A percentile compares a stretch with the other conserved stretches of the same genome.
Conservation (phyloP, 805 yeast species). For the Cyberlindnera mississippiensis region DNA sequence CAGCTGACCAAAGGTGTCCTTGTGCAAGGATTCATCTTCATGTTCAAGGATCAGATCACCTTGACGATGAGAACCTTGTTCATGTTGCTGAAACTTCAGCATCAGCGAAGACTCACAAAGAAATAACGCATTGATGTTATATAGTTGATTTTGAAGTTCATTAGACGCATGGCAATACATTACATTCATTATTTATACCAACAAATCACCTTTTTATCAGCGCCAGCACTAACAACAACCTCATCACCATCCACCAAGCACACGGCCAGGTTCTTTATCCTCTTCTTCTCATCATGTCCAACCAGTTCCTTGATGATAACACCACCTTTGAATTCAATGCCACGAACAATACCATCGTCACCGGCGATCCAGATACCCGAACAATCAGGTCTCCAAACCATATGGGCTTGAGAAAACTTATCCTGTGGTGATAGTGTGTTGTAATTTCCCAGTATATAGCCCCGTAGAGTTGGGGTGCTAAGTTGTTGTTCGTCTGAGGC, state of each 20-base stretch:
- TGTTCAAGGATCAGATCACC: slow-evolving; percentile 46
- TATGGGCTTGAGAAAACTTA: slow-evolving; percentile 50
- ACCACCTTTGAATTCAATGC: slow-evolving; percentile 46
- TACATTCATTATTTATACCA: slow-evolving; percentile 25
- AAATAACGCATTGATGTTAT: too few species aligned
- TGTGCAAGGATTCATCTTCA: slow-evolving; percentile 80
- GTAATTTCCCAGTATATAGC: slow-evolving; percentile 38
- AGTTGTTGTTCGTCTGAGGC: slow-evolving; percentile 10
- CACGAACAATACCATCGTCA: slow-evolving; percentile 64
- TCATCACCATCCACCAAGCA: slow-evolving; percentile 32
- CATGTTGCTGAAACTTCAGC: slow-evolving; percentile 16
- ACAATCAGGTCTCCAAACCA: slow-evolving; percentile 42
- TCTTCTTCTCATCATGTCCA: slow-evolving; percentile 35
- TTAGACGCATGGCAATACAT: too few species aligned
- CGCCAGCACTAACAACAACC: slow-evolving; percentile 47
- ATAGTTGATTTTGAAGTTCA: too few species aligned
- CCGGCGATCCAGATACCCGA: slow-evolving; percentile 64
- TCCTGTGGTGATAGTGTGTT: slow-evolving; percentile 64
- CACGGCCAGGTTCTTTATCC: slow-evolving; percentile 43
- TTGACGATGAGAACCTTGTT: slow-evolving; percentile 21
- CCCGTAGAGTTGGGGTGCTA: slow-evolving; percentile 25
- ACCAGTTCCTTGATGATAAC: slow-evolving; percentile 31
- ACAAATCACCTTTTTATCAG: slow-evolving; percentile 33
- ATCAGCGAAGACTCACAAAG: slow-evolving; percentile 1
- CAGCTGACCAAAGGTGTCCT: slow-evolving; percentile 77